Percentiles rank a stretch among this genome's conserved stretches.
Evolutionary conservation across 306 rosid genomes (phyloP).

Genomic region (Sicyos edulis): DNA sequence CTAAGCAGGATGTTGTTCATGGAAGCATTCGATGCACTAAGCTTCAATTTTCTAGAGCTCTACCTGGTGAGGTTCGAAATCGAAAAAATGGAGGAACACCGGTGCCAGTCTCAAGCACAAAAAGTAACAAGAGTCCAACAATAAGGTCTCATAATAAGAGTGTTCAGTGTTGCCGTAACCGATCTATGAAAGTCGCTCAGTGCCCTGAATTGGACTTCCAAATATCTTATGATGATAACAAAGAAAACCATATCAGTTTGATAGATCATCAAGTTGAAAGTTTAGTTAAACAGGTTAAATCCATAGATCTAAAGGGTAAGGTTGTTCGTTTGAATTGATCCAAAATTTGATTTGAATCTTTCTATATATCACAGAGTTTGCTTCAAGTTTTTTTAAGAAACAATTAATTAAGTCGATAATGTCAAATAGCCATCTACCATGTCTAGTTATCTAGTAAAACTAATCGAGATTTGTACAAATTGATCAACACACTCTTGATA

Average conservation of each 20-base stretch:
- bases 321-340: neutral
- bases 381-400: no score
- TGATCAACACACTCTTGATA: no score
- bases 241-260: conserved; percentile 23
- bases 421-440: no score
- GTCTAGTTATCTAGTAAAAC: no score
- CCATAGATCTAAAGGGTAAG: neutral
- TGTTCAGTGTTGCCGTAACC: neutral
- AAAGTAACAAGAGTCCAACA: neutral
- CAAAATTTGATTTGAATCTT: neutral
- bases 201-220: no score
- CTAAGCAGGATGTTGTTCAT: conserved; percentile 8
- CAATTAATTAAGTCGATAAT: no score
- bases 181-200: no score
- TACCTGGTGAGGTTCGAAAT: neutral
- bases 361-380: no score
- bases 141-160: neutral
- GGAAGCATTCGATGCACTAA: conserved; percentile 21
- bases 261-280: conserved; percentile 22
- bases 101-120: neutral
- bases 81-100: conserved; percentile 9
- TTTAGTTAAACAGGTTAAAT: conserved; percentile 20
- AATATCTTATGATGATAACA: conserved; percentile 4
- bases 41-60: neutral
- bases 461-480: no score